Percentiles rank a stretch among this genome's conserved stretches.
Evolutionary conservation across 2,329 filamentous ascomycete species (phyloP).

Genomic region (Byssoonygena ceratinophila): DNA sequence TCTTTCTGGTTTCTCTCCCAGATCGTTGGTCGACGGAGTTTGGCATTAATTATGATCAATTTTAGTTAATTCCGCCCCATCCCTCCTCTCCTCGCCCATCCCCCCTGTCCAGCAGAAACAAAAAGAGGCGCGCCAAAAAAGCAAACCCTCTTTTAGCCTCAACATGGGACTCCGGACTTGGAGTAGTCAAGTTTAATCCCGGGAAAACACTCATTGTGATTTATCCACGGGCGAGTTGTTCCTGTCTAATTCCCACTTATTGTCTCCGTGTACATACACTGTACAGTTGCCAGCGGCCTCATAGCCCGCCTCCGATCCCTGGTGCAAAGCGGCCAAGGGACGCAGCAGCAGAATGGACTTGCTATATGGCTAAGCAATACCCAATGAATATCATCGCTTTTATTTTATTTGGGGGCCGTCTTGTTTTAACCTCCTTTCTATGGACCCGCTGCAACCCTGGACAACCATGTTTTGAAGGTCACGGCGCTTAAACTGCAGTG

Average conservation of each 20-base stretch:
- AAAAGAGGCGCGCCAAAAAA: not conserved
- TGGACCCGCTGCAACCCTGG: constrained; percentile 4
- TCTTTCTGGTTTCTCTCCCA: not conserved
- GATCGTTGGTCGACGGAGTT: not conserved
- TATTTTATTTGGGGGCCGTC: not conserved
- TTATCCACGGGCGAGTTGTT: not conserved
- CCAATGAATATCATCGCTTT: too few species aligned
- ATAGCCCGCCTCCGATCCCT: too few species aligned
- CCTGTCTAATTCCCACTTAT: not conserved
- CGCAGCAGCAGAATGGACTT: too few species aligned
- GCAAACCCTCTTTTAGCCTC: constrained; percentile 4
- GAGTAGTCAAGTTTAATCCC: not conserved
- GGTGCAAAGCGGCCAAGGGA: not conserved
- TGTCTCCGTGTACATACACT: too few species aligned
- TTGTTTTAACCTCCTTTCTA: not conserved
- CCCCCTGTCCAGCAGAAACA: not conserved
- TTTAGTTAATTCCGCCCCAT: too few species aligned
- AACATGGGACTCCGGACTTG: not conserved
- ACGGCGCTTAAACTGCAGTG: constrained; percentile 8
- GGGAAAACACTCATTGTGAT: too few species aligned
- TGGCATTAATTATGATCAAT: too few species aligned
- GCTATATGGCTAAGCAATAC: too few species aligned
- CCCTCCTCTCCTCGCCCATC: not conserved
- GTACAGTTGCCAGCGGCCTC: too few species aligned
- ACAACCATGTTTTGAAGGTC: not conserved